These are phyloP conservation scores for Didymella lethalis DNA, from an alignment of 2,329 filamentous ascomycete genomes.

Conservation along the genomic window DNA sequence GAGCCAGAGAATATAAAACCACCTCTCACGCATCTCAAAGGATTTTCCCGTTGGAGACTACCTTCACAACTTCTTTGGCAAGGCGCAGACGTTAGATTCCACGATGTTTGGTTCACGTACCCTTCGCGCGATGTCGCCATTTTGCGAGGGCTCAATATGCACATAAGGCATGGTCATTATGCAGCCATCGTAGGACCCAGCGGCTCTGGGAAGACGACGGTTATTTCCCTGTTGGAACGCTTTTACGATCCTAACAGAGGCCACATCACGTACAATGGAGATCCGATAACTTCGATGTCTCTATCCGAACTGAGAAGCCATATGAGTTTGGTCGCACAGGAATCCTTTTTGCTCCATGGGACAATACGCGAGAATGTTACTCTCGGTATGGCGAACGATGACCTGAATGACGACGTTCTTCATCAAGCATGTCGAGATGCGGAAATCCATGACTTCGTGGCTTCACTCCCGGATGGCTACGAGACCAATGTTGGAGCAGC, in stretches of 20 bases:
- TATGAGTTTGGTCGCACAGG: slow-evolving; percentile 71
- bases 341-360: slow-evolving; percentile 56
- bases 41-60: slow-evolving; percentile 18
- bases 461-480: slow-evolving; percentile 41
- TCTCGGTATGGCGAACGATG: slow-evolving; percentile 53
- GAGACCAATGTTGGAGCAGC: slow-evolving; percentile 36
- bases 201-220: slow-evolving; percentile 90
- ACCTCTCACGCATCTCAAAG: background rate
- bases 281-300: slow-evolving; percentile 61
- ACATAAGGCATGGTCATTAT: slow-evolving; percentile 62
- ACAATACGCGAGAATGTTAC: slow-evolving; percentile 58
- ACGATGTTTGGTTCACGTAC: slow-evolving; percentile 88
- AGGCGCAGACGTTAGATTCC: slow-evolving; percentile 69
- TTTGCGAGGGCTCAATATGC: slow-evolving; percentile 63
- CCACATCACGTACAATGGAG: slow-evolving; percentile 70
- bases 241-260: slow-evolving; percentile 87
- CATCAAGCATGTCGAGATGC: slow-evolving; percentile 37
- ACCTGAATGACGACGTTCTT: slow-evolving; percentile 50
- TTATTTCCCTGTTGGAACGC: slow-evolving; percentile 87
- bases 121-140: slow-evolving; percentile 88
- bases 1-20: slow-evolving; percentile 1
- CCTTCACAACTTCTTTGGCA: slow-evolving; percentile 21
- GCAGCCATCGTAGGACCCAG: slow-evolving; percentile 66
- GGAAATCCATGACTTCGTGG: slow-evolving; percentile 43
- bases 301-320: slow-evolving; percentile 63